Evolutionary conservation across 2,329 filamentous ascomycete species (phyloP).

Genomic region (Teratosphaeria epicoccoides): DNA sequence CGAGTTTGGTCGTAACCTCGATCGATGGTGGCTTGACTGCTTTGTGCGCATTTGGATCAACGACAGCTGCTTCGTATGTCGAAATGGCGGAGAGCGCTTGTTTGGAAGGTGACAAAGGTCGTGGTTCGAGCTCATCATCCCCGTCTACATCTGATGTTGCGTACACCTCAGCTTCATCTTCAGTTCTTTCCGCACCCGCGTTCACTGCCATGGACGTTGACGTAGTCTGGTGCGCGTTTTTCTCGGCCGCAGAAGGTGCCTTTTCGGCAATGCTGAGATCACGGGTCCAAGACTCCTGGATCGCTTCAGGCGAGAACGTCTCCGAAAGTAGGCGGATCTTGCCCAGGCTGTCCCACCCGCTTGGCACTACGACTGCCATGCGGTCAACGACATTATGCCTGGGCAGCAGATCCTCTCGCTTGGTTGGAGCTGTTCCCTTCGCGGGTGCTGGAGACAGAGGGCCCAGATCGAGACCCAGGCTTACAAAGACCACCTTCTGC

Average conservation of each 20-base stretch:
- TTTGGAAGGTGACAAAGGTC: constrained; percentile 13
- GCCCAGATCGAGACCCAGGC: constrained; percentile 45
- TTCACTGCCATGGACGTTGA: constrained; percentile 10
- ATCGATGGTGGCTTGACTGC: constrained; percentile 20
- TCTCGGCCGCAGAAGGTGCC: not conserved
- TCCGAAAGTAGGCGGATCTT: constrained; percentile 90
- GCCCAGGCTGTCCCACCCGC: constrained; percentile 97
- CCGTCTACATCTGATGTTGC: constrained; percentile 17
- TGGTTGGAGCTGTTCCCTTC: constrained; percentile 53
- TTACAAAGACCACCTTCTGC: constrained; percentile 77
- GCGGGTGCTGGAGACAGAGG: constrained; percentile 15
- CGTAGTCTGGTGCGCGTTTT: constrained; percentile 19
- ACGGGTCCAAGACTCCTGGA: constrained; percentile 64
- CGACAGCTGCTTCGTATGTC: constrained; percentile 21
- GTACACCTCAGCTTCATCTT: constrained; percentile 19
- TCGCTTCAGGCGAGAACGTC: constrained; percentile 79
- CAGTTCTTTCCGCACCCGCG: constrained; percentile 13
- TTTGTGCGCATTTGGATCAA: constrained; percentile 23
- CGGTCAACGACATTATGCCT: constrained; percentile 49
- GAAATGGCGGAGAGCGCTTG: constrained; percentile 16
- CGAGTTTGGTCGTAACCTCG: constrained; percentile 24
- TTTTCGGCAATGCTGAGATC: constrained; percentile 13
- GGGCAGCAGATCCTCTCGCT: constrained; percentile 46
- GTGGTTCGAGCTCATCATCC: constrained; percentile 37
- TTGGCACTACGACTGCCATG: constrained; percentile 88